Percentiles rank a stretch among this genome's conserved stretches.
phyloP scores from a whole-genome alignment of 805 yeast genomes.

The Myxozyma lipomycoides region DNA sequence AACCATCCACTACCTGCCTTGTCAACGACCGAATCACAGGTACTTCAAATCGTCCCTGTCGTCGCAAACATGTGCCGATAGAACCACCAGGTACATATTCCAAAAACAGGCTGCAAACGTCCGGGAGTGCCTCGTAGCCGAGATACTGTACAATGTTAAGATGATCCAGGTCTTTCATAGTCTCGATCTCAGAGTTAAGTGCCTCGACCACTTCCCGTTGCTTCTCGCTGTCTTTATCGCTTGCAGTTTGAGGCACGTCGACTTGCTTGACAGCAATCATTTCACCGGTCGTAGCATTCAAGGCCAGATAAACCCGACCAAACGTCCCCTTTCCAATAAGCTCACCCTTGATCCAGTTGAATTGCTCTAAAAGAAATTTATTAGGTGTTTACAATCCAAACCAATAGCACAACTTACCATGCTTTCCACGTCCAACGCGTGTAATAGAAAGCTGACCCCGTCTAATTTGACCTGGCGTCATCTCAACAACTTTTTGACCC shows the following conservation, averaged over 20 bases:
- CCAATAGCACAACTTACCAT: constrained; percentile 56
- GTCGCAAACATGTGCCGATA: constrained; percentile 76
- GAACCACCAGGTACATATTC: constrained; percentile 99
- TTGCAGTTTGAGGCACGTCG: constrained; percentile 50
- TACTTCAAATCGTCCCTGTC: constrained; percentile 83
- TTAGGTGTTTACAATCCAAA: constrained; percentile 36
- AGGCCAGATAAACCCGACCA: constrained; percentile 87
- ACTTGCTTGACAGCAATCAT: constrained; percentile 99
- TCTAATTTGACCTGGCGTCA: constrained; percentile 53
- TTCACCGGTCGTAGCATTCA: constrained; percentile 95
- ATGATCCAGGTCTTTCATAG: constrained; percentile 91
- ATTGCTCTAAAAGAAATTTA: constrained; percentile 52
- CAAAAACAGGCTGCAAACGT: constrained; percentile 76
- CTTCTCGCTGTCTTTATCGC: constrained; percentile 33
- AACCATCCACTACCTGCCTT: constrained; percentile 74
- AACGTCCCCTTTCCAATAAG: constrained; percentile 94
- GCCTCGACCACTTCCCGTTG: constrained; percentile 69
- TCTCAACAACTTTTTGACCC: constrained; percentile 93
- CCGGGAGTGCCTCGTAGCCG: constrained; percentile 78
- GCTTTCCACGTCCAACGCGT: constrained; percentile 45
- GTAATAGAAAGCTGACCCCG: constrained; percentile 17
- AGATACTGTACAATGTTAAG: constrained; percentile 90
- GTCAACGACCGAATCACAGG: constrained; percentile 66
- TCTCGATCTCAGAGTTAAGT: constrained; percentile 82
- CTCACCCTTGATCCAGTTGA: constrained; percentile 98